phyloP scores from a whole-genome alignment of 257 asterid genomes.

The Solanum peruvianum region DNA sequence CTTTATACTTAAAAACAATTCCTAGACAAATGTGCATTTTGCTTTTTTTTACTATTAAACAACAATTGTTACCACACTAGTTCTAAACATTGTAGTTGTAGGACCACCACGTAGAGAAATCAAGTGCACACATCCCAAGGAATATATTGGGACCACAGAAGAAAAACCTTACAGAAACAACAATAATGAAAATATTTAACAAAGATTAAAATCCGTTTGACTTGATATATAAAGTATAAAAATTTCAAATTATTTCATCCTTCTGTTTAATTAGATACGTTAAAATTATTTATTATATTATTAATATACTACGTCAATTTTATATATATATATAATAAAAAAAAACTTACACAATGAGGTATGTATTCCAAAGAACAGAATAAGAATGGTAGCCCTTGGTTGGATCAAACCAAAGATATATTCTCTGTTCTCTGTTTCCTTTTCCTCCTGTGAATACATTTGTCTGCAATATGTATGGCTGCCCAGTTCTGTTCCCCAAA shows the following conservation, averaged over 20 bases:
- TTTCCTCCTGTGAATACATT: slow-evolving; percentile 33
- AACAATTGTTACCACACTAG: not conserved
- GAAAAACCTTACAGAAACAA: not conserved
- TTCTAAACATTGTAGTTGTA: not conserved
- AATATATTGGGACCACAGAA: not conserved
- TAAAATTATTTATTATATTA: no score
- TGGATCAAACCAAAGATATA: slow-evolving; percentile 31
- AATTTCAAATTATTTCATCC: no score
- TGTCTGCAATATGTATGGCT: slow-evolving; percentile 27
- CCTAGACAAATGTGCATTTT: not conserved
- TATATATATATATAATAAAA: no score
- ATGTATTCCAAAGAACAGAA: slow-evolving; percentile 19
- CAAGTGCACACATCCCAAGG: not conserved
- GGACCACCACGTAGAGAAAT: not conserved
- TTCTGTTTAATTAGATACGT: no score
- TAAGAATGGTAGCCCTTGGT: slow-evolving; percentile 20
- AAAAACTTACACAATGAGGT: slow-evolving; percentile 9
- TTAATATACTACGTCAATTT: no score
- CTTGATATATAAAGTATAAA: not conserved
- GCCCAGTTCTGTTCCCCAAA: slow-evolving; percentile 33
- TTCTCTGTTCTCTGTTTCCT: slow-evolving; percentile 28
- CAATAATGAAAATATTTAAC: not conserved
- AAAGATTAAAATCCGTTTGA: not conserved
- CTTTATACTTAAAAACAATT: not conserved
- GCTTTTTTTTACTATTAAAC: not conserved